These are phyloP conservation scores for Podospora tetraspora DNA, from an alignment of 495 filamentous ascomycete genomes.

Conservation along the genomic window DNA sequence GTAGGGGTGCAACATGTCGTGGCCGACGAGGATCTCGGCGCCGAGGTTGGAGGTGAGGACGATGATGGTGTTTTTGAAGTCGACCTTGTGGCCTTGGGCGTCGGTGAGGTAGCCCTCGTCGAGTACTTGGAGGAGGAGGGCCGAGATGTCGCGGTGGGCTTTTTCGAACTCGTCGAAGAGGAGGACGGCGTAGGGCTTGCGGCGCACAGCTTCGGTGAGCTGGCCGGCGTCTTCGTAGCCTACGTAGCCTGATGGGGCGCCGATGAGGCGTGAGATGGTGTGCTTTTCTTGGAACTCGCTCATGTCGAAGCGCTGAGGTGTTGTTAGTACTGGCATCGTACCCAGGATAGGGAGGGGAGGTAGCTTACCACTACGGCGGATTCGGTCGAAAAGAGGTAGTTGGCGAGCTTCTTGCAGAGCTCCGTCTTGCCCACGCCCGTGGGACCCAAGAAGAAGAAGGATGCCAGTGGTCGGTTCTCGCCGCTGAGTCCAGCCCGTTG, in stretches of 20 bases:
- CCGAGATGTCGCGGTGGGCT: slow-evolving; percentile 90
- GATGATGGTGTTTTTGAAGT: slow-evolving; percentile 94
- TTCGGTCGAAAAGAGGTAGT: slow-evolving; percentile 89
- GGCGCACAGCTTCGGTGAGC: slow-evolving; percentile 87
- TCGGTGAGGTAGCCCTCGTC: slow-evolving; percentile 97
- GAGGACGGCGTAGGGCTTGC: slow-evolving; percentile 93
- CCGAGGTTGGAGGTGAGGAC: slow-evolving; percentile 93
- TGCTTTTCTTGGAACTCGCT: slow-evolving; percentile 97
- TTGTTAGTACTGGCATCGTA: not conserved
- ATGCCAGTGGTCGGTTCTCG: slow-evolving; percentile 84
- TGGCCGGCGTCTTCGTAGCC: slow-evolving; percentile 97
- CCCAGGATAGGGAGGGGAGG: not conserved
- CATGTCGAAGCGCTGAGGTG: slow-evolving; percentile 74
- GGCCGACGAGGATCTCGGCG: slow-evolving; percentile 63
- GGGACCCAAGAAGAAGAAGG: slow-evolving; percentile 96
- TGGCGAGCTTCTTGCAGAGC: slow-evolving; percentile 91
- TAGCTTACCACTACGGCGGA: slow-evolving; percentile 56
- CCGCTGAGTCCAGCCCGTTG: slow-evolving; percentile 88
- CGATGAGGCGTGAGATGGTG: slow-evolving; percentile 88
- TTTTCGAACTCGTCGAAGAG: slow-evolving; percentile 98
- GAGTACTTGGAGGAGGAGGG: slow-evolving; percentile 88
- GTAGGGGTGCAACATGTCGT: slow-evolving; percentile 51
- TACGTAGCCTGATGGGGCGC: slow-evolving; percentile 87
- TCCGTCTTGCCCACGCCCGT: slow-evolving; percentile 98
- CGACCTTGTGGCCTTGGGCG: slow-evolving; percentile 89